Percentiles rank a stretch among this genome's conserved stretches.
Conservation (phyloP, 2,329 filamentous ascomycete genomes). For the Fusarium nisikadoi region DNA sequence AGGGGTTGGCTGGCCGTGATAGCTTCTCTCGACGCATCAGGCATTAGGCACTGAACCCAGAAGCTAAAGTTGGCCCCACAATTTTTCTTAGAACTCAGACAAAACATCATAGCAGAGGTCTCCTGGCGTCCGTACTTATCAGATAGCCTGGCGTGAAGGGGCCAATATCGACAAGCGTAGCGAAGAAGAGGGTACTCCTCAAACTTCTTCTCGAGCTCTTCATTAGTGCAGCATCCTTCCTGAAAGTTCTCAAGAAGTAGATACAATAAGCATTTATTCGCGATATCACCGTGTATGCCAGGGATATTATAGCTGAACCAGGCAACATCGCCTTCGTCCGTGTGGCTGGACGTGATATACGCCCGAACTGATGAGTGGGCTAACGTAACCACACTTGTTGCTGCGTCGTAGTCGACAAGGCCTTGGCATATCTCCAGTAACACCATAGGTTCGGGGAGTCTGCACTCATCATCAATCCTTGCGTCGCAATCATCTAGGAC, state of each 20-base stretch:
- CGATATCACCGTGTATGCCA: neutral
- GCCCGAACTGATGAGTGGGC: neutral
- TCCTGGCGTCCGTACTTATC: neutral
- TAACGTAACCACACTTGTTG: neutral
- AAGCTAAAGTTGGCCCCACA: neutral
- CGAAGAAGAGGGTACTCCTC: neutral
- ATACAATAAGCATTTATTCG: neutral
- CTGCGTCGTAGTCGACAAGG: neutral
- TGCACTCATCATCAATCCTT: neutral
- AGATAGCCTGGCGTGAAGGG: neutral
- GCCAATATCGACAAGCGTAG: neutral
- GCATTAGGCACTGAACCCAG: neutral
- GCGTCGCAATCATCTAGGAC: fast-evolving
- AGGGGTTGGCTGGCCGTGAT: neutral
- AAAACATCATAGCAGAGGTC: fast-evolving
- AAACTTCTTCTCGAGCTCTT: neutral
- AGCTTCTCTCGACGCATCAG: fast-evolving
- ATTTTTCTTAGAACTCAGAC: neutral
- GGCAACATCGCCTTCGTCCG: neutral
- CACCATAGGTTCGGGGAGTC: fast-evolving
- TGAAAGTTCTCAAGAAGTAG: neutral
- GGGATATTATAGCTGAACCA: neutral
- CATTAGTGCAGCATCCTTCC: neutral
- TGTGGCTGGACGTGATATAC: neutral
- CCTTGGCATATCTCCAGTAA: neutral